Percentiles rank a stretch among this genome's conserved stretches.
Conservation (phyloP, 2,329 filamentous ascomycete genomes). For the Neocucurbitaria cava region DNA sequence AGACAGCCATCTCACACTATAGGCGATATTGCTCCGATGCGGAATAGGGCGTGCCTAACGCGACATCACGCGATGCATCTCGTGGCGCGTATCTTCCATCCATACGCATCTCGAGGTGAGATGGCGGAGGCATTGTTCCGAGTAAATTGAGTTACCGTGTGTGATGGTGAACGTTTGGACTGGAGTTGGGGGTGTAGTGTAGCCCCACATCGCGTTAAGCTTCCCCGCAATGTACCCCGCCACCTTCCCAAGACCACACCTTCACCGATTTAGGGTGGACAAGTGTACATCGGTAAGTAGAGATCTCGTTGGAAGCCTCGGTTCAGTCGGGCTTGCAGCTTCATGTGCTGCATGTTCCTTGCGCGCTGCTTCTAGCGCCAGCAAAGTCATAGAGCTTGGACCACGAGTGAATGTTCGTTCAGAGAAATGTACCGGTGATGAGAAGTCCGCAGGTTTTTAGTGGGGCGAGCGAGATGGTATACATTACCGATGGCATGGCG, state of each 20-base stretch:
- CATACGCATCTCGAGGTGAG: neutral
- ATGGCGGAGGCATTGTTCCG: slow-evolving; percentile 23
- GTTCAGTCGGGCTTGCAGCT: neutral
- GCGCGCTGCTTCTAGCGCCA: neutral
- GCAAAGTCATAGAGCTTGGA: neutral
- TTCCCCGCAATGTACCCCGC: slow-evolving; percentile 35
- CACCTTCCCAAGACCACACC: slow-evolving; percentile 2
- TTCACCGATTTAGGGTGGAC: slow-evolving; percentile 4
- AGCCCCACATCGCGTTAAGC: slow-evolving; percentile 30
- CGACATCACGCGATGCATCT: slow-evolving; percentile 3
- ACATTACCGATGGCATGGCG: neutral
- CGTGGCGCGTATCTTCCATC: slow-evolving; percentile 2
- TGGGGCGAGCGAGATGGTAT: neutral
- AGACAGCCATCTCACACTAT: neutral
- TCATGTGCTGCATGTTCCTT: neutral
- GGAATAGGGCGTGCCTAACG: slow-evolving; percentile 3
- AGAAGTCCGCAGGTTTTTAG: neutral
- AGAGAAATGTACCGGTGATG: neutral
- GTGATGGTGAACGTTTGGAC: slow-evolving; percentile 4
- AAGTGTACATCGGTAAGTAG: neutral
- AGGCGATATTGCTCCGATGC: slow-evolving; percentile 20
- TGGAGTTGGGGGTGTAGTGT: neutral
- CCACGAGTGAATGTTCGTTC: neutral
- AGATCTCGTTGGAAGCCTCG: neutral
- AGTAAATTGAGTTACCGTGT: slow-evolving; percentile 17